Evolutionary conservation across 2,329 filamentous ascomycete species (phyloP).

Genomic region (Tolypocladium inflatum): DNA sequence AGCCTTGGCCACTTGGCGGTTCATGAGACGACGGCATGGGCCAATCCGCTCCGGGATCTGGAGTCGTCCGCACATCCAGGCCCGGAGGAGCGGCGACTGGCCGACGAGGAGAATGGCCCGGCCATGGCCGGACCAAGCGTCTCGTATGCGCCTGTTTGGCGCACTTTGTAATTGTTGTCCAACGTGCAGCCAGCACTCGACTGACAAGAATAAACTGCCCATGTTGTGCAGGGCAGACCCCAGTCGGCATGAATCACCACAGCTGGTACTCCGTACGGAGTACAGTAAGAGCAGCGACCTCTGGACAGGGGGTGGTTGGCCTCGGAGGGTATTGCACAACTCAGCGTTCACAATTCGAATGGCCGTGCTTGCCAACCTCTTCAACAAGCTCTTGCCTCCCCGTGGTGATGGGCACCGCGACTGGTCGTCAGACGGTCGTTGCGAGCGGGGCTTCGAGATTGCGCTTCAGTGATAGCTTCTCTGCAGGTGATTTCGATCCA

Average conservation of each 20-base stretch:
- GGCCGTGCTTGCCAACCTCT: neutral
- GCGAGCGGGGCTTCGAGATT: neutral
- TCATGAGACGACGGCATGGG: neutral
- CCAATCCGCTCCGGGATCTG: neutral
- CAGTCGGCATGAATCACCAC: constrained; percentile 3
- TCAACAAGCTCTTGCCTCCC: no score
- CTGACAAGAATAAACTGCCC: neutral
- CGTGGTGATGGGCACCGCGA: neutral
- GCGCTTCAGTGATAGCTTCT: neutral
- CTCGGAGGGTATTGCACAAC: neutral
- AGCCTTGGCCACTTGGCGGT: constrained; percentile 1
- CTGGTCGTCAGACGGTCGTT: neutral
- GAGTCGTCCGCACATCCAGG: neutral
- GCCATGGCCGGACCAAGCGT: neutral
- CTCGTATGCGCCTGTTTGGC: neutral
- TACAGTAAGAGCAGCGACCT: neutral
- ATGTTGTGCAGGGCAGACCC: constrained; percentile 1
- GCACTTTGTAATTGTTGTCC: neutral
- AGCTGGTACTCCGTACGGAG: neutral
- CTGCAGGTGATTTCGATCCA: neutral
- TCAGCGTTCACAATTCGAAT: neutral
- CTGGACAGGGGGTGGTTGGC: neutral
- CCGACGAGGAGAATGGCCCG: neutral
- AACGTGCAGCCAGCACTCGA: neutral
- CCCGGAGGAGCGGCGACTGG: neutral